Conservation (phyloP, 805 yeast genomes). For the Candida koratica region DNA sequence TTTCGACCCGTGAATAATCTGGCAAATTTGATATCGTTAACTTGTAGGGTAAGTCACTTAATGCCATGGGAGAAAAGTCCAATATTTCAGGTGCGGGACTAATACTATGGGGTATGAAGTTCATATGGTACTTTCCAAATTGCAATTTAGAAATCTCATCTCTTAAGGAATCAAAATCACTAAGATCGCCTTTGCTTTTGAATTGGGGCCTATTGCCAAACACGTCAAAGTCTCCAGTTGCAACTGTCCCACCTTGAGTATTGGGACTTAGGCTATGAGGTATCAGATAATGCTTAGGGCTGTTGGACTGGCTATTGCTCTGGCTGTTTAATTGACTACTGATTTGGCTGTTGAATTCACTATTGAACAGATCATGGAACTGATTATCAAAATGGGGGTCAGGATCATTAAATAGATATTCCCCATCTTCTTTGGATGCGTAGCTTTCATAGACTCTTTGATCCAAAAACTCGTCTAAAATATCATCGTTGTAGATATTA, state of each 20-base stretch:
- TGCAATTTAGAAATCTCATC: conserved; percentile 49
- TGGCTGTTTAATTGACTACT: conserved; percentile 5
- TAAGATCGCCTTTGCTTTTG: background rate
- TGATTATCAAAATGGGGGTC: conserved; percentile 5
- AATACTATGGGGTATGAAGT: conserved; percentile 32
- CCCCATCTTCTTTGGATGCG: conserved; percentile 14
- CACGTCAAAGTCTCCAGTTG: background rate
- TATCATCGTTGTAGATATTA: conserved; percentile 36
- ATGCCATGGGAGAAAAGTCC: conserved; percentile 35
- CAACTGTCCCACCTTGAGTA: conserved; percentile 1
- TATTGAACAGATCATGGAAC: conserved; percentile 5
- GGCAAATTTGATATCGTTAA: conserved; percentile 64
- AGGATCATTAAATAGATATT: conserved; percentile 1
- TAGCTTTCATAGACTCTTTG: conserved; percentile 44
- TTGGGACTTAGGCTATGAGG: conserved; percentile 1
- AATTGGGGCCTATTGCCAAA: conserved; percentile 4
- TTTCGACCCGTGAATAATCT: conserved; percentile 83
- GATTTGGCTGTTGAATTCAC: conserved; percentile 4
- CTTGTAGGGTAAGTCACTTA: conserved; percentile 43
- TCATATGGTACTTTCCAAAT: conserved; percentile 46
- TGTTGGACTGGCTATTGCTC: conserved; percentile 1
- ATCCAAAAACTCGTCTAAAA: conserved; percentile 55
- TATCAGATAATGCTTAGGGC: conserved; percentile 1
- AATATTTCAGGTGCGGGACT: conserved; percentile 31
- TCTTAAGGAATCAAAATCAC: conserved; percentile 37